These are phyloP conservation scores for Prunus campanulata DNA, from an alignment of 306 rosid genomes.

Conservation along the genomic window DNA sequence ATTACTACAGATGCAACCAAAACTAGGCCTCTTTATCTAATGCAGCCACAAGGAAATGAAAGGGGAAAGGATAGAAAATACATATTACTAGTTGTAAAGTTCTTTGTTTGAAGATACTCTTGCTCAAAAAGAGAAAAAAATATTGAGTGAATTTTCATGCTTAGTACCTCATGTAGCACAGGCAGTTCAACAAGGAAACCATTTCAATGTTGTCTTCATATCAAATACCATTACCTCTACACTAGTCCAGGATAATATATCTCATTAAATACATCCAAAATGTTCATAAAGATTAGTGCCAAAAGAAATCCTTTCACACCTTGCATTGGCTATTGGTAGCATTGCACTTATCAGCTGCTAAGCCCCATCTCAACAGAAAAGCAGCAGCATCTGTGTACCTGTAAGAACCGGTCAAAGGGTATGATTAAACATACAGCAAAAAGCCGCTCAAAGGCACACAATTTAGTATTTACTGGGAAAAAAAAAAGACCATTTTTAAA, in stretches of 20 bases:
- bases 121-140: not conserved
- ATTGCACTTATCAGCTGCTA: constrained; percentile 87
- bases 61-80: not conserved
- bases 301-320: constrained; percentile 42
- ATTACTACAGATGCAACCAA: not conserved
- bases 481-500: not conserved
- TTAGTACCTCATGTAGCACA: not conserved
- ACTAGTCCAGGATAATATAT: not conserved
- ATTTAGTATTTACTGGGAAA: not conserved
- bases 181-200: not conserved
- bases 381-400: constrained; percentile 89
- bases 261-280: not conserved
- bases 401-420: constrained; percentile 24
- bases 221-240: not conserved
- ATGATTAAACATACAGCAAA: not conserved
- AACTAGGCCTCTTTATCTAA: too few relatives aligned
- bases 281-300: not conserved
- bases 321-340: constrained; percentile 89
- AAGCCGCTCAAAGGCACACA: not conserved
- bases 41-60: not conserved
- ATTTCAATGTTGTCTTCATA: not conserved
- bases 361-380: constrained; percentile 66
- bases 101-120: not conserved
- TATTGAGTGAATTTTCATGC: not conserved
- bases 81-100: not conserved